Base-by-base conservation (phyloP, 2,329 filamentous ascomycete genomes). In the Fusarium brevicatenulatum region DNA sequence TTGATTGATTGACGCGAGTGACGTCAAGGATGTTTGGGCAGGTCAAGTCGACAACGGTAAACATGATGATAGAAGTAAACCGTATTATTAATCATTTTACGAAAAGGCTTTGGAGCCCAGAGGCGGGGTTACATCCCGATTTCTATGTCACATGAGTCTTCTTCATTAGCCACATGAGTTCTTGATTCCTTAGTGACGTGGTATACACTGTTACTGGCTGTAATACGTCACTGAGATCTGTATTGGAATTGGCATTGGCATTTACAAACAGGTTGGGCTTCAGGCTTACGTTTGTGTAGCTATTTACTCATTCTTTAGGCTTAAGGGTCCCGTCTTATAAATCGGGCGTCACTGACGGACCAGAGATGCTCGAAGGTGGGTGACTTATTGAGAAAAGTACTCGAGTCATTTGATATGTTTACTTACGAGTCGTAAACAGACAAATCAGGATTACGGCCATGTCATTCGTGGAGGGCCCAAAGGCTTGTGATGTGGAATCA, bases 371-470 rank as follows among this genome's bases (percentile, higher is more conserved):
- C 36, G 36, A 18, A 18, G 36, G 1, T 2, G 36, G 15, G 16
- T 7, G 40, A 23, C 40, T 9, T 43, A 9, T 16, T 7, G 3
- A 16, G 21, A 23, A 23, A 16, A 11, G 5, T 11, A 18, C 40
- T 44, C 10, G 7, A 25, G 11, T 25, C 23, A 8, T 18, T 9
- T 25, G 23, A 4, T 5, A 9, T 44, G 11, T 13, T 9, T 46
- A 46, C 11, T 19, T 1, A 19, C 7, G 42, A 8, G 1, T 2
- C 6, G 4, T 5, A 2, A 0, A 42, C 7, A 15, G 4, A 9
- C 1, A 2, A 9, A 25, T 7, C 5, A 19, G n/a, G 15, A 4
- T 18, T 25, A 19, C 23, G 4, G 11, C 16, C 2, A 1, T 5
- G 4, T 4, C 0, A 30, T 47, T 30, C 13, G 25, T 11, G 19